Percentiles rank a stretch among this genome's conserved stretches.
Conservation (phyloP, 2,329 filamentous ascomycete species). For the Epichloe gansuensis region DNA sequence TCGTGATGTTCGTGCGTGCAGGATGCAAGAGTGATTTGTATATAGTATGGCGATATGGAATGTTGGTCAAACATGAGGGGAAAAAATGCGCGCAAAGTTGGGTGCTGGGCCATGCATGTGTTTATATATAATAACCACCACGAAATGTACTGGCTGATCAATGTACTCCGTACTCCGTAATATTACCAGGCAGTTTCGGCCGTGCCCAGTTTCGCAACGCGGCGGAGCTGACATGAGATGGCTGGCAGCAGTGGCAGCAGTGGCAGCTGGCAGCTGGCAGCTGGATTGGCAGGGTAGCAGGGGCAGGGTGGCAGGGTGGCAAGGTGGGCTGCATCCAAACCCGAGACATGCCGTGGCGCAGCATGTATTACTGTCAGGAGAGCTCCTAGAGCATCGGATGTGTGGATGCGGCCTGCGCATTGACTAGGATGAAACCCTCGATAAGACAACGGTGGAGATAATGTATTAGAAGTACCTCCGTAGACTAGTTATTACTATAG, state of each 20-base stretch:
- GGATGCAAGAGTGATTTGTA: too few relatives aligned
- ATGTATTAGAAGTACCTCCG: too few relatives aligned
- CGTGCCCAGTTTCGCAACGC: too few relatives aligned
- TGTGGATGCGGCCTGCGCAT: too few relatives aligned
- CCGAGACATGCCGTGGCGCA: constrained; percentile 6
- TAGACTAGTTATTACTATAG: too few relatives aligned
- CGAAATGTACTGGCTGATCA: neutral
- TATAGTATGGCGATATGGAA: neutral
- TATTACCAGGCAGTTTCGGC: too few relatives aligned
- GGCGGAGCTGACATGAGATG: neutral
- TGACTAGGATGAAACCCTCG: too few relatives aligned
- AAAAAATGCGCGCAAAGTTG: neutral
- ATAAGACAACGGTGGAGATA: too few relatives aligned
- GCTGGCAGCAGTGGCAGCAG: neutral
- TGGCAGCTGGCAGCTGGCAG: neutral
- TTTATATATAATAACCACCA: neutral
- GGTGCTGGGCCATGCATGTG: neutral
- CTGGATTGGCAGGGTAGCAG: neutral
- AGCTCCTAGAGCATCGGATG: too few relatives aligned
- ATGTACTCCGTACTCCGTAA: neutral
- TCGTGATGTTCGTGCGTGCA: neutral
- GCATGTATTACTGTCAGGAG: constrained; percentile 1
- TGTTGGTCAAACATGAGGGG: neutral
- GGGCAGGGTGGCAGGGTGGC: neutral
- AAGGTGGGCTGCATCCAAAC: neutral